Base-by-base conservation (phyloP, 768 basidiomycete species). In the Suillus subluteus region DNA sequence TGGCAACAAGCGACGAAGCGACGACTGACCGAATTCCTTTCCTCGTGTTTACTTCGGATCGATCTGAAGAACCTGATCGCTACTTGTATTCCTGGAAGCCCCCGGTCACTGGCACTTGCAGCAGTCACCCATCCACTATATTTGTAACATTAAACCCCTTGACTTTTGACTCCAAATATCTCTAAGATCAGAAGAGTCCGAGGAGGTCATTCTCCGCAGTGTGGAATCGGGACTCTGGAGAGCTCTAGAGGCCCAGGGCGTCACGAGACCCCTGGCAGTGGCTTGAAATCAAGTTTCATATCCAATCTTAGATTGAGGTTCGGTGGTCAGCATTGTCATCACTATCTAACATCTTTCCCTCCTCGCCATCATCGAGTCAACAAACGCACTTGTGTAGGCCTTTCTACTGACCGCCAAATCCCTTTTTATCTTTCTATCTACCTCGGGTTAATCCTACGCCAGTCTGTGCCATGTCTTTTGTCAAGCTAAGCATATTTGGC, bases 401-500 rank as follows among this genome's bases (percentile, higher is more conserved):
- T 40, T 35, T 32, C 26, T 35, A 4, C 38, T 52, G 12, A 18
- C 38, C 41, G 5, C 50, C 43, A 7, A 48, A 35, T 37, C n/a
- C 48, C 40, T 18, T 6, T 55, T 41, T 44, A 64, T 55, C 41
- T 48, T n/a, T 41, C 16, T 37, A 35, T 59, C 43, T 38, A n/a
- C 30, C 21, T 11, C 41, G 9, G 64, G 56, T 65, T 61, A 62
- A 59, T 56, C 44, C 40, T 37, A 58, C 55, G 41, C 13, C 30
- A 61, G 55, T 65, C 55, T 65, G 30, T 55, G 64, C 63, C 63
- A 94, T 95, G 94, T 95, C 94, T 63, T 98, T 98, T 72, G 96
- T 98, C 75, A 98, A 98, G 82, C 93, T 99, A 74, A 93, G 91
- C 81, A 99, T 99, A 81, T 99, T 99, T 73, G 96, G 96, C 58